Base-by-base conservation (phyloP, 768 basidiomycete species). In the Russula earlei region DNA sequence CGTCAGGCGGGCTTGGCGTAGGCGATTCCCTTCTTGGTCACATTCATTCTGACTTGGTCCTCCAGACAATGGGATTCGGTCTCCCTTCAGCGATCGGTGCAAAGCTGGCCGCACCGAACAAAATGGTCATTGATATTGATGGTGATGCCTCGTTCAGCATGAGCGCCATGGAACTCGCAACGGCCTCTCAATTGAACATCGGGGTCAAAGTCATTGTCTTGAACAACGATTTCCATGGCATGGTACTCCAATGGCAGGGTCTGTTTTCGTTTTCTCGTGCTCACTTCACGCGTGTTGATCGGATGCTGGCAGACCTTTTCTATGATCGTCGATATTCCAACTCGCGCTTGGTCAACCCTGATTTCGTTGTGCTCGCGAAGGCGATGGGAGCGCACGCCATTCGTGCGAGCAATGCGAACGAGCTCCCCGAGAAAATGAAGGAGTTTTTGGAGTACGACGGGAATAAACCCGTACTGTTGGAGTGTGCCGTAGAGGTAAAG, bases 221-320 rank as follows among this genome's bases (percentile, higher is more conserved):
- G 64, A 95, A 96, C 77, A 97, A 96, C 70, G 91, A 94, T 67
- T 95, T 93, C 80, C 93, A 96, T 70, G 96, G 96, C 52, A 99
- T 99, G 96, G 96, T 98, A 12, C 74, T 91, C 31, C 96, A 99
- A 75, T 98, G 94, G 96, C 96, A 98, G 79, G 91, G 91, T 91
- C 56, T 47, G 77, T 67, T n/a, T 14, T 38, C n/a, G n/a, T 22
- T 53, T 34, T 24, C 36, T 29, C 24, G 43, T 17, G 22, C 8
- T 25, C n/a, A 40, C 22, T 14, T n/a, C 7, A 31, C 52, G 17
- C 11, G 44, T 52, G 9, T 8, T 44, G 22, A 51, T 10, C 43
- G 12, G 29, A 25, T 14, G 24, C 6, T 38, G 27, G 37, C 62
- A 77, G 94, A 98, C 70, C 80, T 99, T 12, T 99, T 99, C 78